Evolutionary conservation across 177 flowering plant genomes (phyloP).

Genomic region (Vitis hybrid): DNA sequence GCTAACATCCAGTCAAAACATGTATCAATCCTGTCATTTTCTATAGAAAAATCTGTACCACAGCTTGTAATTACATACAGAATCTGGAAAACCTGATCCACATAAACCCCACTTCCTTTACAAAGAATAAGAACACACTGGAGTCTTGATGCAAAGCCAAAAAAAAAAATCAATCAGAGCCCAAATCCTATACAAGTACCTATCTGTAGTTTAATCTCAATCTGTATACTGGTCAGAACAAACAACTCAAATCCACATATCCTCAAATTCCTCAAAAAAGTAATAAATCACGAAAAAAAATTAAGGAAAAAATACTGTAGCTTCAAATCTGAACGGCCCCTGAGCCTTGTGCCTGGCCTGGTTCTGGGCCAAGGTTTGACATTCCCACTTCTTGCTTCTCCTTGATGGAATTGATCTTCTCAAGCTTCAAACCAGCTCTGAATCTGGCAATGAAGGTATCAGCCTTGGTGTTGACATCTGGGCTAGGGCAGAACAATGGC

Average conservation of each 20-base stretch:
- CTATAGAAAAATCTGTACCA: background rate
- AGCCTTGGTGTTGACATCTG: constrained; percentile 45
- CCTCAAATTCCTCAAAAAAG: no score
- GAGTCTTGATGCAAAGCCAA: no score
- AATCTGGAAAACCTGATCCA: background rate
- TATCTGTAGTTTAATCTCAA: no score
- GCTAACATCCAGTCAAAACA: background rate
- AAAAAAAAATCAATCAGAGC: no score
- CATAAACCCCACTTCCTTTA: background rate
- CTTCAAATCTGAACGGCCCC: constrained; percentile 1
- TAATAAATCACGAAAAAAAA: background rate
- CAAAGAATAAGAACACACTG: background rate
- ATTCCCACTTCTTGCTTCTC: constrained; percentile 17
- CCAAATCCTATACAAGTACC: no score
- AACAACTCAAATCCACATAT: no score
- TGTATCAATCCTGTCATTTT: no score
- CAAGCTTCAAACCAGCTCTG: constrained; percentile 38
- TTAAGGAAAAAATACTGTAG: background rate
- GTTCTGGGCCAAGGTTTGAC: constrained; percentile 34
- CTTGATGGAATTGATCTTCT: constrained; percentile 36
- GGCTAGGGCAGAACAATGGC: constrained; percentile 36
- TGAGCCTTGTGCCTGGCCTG: constrained; percentile 1
- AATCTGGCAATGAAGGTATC: constrained; percentile 46
- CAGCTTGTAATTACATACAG: background rate
- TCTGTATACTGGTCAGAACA: no score